Base-by-base conservation (phyloP, 257 asterid genomes). In the Penstemon eatonii region DNA sequence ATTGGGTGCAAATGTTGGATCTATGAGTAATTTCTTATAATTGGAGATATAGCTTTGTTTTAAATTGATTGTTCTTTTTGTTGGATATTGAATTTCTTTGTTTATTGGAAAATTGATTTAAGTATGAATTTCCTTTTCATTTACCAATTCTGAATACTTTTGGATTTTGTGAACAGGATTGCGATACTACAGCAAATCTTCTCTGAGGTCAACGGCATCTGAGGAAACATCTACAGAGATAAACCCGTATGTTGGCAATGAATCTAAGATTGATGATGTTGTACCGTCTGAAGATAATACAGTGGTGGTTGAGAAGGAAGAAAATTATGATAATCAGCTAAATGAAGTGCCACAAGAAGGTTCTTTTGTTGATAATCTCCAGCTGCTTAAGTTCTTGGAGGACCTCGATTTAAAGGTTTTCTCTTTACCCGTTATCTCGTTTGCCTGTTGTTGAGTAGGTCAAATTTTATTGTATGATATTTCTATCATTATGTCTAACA, bases 321-420 rank as follows among this genome's bases (percentile, higher is more conserved):
- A 65, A 36, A 57, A 25, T 60, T 36, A 57, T 15, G 71, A 37
- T 46, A 56, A 42, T 69, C 77, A 69, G 73, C 49, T 33, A 5
- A 56, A 56, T 66, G 85, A 60, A 70, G 56, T 57, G 25, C 72
- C 73, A 8, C 71, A 70, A 59, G 79, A 73, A 51, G 79, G 61
- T 8, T 69, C 79, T 5, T 68, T 56, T 41, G 4, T 15, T 2
- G 85, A 75, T 47, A 57, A 67, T 50, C 73, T 55, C 36, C 78
- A 75, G 69, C 42, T 73, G 25, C 49, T 71, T 5, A 75, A 83
- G 74, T 73, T 83, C 61, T 57, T 76, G 73, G 86, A 80, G 65
- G 80, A 78, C 40, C 59, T 78, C 18, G 70, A 83, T 58, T 4
- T 79, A 67, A 77, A 78, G 88, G 88, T 82, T 36, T 75, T 65